A percentile compares a stretch with the other conserved stretches of the same genome.
Conservation (phyloP, 805 yeast genomes). For the Candida coquimbonensis region DNA sequence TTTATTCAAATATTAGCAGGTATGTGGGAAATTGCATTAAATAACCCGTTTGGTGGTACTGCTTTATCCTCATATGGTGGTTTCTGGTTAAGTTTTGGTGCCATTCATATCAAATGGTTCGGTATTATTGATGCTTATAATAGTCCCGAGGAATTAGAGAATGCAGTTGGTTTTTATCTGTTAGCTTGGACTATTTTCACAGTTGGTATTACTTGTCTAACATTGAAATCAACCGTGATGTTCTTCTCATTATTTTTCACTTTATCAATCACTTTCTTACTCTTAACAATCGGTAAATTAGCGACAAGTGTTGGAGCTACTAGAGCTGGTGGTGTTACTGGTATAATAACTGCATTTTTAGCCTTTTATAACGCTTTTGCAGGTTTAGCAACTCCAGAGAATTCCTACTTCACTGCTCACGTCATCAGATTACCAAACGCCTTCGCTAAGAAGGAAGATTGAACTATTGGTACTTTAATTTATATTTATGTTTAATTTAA, state of each 20-base stretch:
- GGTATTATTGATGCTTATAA: slow-evolving; percentile 40
- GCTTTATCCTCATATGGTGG: slow-evolving; percentile 37
- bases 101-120: slow-evolving; percentile 46
- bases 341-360: slow-evolving; percentile 50
- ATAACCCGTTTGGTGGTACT: slow-evolving; percentile 61
- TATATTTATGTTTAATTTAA: slow-evolving; percentile 10
- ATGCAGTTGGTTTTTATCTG: slow-evolving; percentile 45
- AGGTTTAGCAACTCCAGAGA: slow-evolving; percentile 58
- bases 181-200: slow-evolving; percentile 52
- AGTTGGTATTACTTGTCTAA: slow-evolving; percentile 35
- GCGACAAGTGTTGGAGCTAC: slow-evolving; percentile 29
- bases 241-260: slow-evolving; percentile 40
- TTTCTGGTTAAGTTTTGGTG: slow-evolving; percentile 61
- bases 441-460: slow-evolving; percentile 19
- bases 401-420: slow-evolving; percentile 44
- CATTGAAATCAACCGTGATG: slow-evolving; percentile 43
- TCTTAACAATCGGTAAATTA: slow-evolving; percentile 40
- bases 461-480: not conserved
- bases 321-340: slow-evolving; percentile 59
- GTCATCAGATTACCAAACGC: slow-evolving; percentile 29
- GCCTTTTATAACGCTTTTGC: slow-evolving; percentile 72
- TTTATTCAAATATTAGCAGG: slow-evolving; percentile 54
- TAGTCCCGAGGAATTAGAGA: slow-evolving; percentile 32
- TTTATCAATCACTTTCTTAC: slow-evolving; percentile 40
- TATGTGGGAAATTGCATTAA: slow-evolving; percentile 60